Base-by-base conservation (phyloP, 371 early-diverging fungal genomes). In the Rhizopus sp. region DNA sequence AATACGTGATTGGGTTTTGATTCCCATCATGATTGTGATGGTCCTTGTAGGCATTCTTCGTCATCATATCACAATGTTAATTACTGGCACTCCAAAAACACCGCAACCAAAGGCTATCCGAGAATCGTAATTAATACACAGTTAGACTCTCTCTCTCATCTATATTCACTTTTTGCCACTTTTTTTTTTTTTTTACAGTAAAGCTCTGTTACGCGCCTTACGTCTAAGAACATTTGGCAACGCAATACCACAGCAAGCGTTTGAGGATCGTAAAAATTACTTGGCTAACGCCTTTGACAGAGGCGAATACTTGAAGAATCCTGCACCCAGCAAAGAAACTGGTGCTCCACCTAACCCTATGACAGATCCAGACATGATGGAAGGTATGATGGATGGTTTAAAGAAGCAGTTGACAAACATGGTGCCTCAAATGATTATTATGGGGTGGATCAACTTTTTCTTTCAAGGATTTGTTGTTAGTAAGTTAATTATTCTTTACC, bases 371-470 rank as follows among this genome's bases (percentile, higher is more conserved):
- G 89, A 86, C 59, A 86, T 84, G 69, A 94, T 98, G 92, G 96
- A 95, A 64, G 83, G 80, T 59, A 95, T 96, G 94, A 96, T 95
- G 94, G 95, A 94, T 39, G 92, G 92, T 62, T 90, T 97, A 93
- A 97, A 96, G 82, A 92, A 94, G 69, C 94, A 95, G 76, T 84
- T 98, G 81, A 89, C 86, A 59, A 96, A 93, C 80, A 90, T 97
- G 75, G 87, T 98, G 29, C 98, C 98, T 31, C 98, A 98, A 76
- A 95, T 94, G 58, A 68, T 98, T 12, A 97, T 98, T 72, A 98
- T 98, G 98, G 91, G 90, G 16, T 97, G 97, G 97, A 91, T 98
- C 77, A 93, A 93, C 63, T 95, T 92, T 72, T 97, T 98, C 82
- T 98, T 98, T 69, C 90, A 94, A 37, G 98, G 98, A 55, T 98